Evolutionary conservation across 164 flowering plant species (phyloP), one percentile per base, ranked within the genome.

Genomic region (Vitis labrusca): DNA sequence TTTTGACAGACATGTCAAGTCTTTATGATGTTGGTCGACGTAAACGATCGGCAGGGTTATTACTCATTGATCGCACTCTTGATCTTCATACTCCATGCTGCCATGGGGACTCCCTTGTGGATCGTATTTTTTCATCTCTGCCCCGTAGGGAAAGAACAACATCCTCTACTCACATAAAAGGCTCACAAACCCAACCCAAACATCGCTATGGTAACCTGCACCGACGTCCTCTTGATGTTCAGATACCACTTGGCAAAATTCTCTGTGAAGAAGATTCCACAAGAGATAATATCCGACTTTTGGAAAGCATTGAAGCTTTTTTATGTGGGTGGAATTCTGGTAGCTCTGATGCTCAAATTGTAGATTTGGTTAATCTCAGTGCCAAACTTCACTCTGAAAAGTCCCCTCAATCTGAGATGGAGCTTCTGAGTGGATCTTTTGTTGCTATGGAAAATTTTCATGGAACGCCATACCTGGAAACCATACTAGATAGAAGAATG

Each of bases 1-100:
- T 89, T 59, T 62, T 93, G 89, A 93, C 90, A 53, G 97, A 89
- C 82, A 95, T 95, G 99, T 95, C 99, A 70, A 91, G 98, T 75
- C 99, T 95, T 64, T 95, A 95, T 84, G 98, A 95, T 77, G 99
- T 95, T 52, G 99, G 98, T 51, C 90, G 98, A 14, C 98, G 97
- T 15, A 95, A 90, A 82, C 83, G 88, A 76, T 81, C 99, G 17
- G 97, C 94, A 48, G 99, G 99, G 64, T 82, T 95, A 64, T 77
- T 95, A 68, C 89, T 95, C 62, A 70, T 95, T 76, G 99, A 95
- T 68, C 96, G 99, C 47, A 85, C 98, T 7, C 92, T 91, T 68
- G 99, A 93, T 85, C 93, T 95, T 73, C 80, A 93, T 30, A 91
- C 98, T 61, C 97, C 99, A 55, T 93, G 97, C 76, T 87, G 86